Base-by-base conservation (phyloP, 2,329 filamentous ascomycete genomes). In the Alternaria postmessia region DNA sequence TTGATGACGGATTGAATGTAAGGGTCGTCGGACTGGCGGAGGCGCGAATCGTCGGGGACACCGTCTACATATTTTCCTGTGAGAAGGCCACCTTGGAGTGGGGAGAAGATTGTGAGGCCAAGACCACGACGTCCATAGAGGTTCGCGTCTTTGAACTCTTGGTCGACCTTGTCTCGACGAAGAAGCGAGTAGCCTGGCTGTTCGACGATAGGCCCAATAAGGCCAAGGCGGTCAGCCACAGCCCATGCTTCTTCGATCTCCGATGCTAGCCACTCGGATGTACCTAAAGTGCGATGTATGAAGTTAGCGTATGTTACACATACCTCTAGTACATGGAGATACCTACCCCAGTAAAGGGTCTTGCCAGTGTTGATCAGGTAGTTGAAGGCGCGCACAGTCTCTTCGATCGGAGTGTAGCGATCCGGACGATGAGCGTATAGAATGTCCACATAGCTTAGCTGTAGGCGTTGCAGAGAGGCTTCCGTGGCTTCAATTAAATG, bases 341-440 rank as follows among this genome's bases (percentile, higher is more conserved):
- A 30, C 28, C 28, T 30, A 30, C 87, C 86, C 86, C 86, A 88
- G 79, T 89, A 88, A 64, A 91, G 86, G 3, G 87, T 86, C 79
- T 90, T 88, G 65, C 89, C 89, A 0, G 82, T 83, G 75, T 88
- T 82, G 74, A 92, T 90, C 54, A 91, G 78, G 75, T 90, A 83
- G 81, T 91, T 91, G 81, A 92, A 91, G 54, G 86, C 88, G 54
- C 88, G 86, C 38, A 91, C 88, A 2, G 85, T 87, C 80, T 91
- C 89, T 75, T 90, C 88, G 79, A 91, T 91, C 3, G 89, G 89
- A 0, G 88, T 91, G 47, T 86, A 81, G 8, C 87, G 83, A 73
- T 92, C 89, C 1, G 88, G 87, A 20, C 89, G 85, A 78, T 91
- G 89, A 16, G 89, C 88, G 70, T 89, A 90, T 67, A 91, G 83